Base-by-base conservation (phyloP, 352 stramenopile genomes). In the Phytophthora idaei region DNA sequence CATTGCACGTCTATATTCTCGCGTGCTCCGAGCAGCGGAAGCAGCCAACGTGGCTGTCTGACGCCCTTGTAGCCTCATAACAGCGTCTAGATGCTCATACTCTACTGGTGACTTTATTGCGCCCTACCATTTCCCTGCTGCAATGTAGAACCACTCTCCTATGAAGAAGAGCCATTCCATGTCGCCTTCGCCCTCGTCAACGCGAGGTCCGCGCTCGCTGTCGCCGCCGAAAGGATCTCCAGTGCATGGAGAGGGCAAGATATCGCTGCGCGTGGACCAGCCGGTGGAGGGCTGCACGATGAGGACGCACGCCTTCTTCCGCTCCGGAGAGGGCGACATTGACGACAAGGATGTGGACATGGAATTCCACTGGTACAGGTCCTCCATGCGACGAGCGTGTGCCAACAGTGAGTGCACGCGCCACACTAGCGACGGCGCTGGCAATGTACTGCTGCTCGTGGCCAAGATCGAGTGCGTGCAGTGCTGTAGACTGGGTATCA, bases 291-390 rank as follows among this genome's bases (percentile, higher is more conserved):
- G 77, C 52, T 92, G 84, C 61, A 67, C 71, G 48, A 83, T 92
- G 57, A 86, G 84, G 77, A 88, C 82, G 61, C 84, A 92, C 64
- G 80, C 82, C n/a, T 92, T 92, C 64, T 92, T 90, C 53, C 83
- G 83, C 32, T 90, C 81, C 3, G 73, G 79, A 7, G 81, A 90
- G 5, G 78, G 81, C 28, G 82, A 90, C 64, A 90, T 89, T 41
- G 80, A 92, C 59, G 81, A 90, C 67, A 84, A 89, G 47, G 76
- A 85, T 47, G 83, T 90, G 34, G 77, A 86, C 14, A 75, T 92
- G 65, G 55, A 87, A 61, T 92, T 90, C 64, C 69, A 83, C 41
- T 92, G 83, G 83, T 92, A 79, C 63, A 73, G 78, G 44, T 90
- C 80, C 42, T 78, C 72, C 25, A 76, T 82, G 63, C 75, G 73